Percentiles rank a stretch among this genome's conserved stretches.
Evolutionary conservation across 1,284 basidiomycete species (phyloP).

Genomic region (Apiotrichum domesticum): DNA sequence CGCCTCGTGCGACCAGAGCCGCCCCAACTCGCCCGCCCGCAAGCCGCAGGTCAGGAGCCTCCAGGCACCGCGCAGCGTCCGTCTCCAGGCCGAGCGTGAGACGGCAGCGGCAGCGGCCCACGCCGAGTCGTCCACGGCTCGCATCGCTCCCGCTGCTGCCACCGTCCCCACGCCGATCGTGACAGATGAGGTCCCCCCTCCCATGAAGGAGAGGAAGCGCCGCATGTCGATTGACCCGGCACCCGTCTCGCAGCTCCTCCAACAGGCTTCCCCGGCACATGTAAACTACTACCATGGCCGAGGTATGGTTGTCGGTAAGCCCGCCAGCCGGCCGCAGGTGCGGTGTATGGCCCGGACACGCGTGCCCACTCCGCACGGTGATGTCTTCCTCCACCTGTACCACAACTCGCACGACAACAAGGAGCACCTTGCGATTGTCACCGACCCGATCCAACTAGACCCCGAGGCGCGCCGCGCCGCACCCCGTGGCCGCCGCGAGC

Average conservation of each 20-base stretch:
- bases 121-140: constrained; percentile 2
- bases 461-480: constrained; percentile 43
- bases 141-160: background rate
- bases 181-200: background rate
- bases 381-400: constrained; percentile 90
- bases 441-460: constrained; percentile 74
- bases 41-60: constrained; percentile 17
- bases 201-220: constrained; percentile 21
- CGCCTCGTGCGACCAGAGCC: constrained; percentile 40
- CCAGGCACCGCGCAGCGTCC: constrained; percentile 42
- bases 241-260: constrained; percentile 35
- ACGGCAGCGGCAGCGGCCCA: constrained; percentile 1
- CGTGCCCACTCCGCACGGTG: constrained; percentile 92
- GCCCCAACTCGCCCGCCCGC: constrained; percentile 28
- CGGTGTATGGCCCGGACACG: constrained; percentile 90
- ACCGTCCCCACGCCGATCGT: background rate
- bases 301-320: constrained; percentile 3
- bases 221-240: constrained; percentile 44
- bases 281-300: constrained; percentile 17
- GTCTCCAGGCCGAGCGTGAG: constrained; percentile 20
- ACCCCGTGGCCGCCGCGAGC: constrained; percentile 47
- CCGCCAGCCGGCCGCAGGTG: constrained; percentile 25
- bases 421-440: constrained; percentile 95
- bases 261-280: constrained; percentile 28
- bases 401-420: constrained; percentile 73